phyloP scores from a whole-genome alignment of 139 green algal species.

The Coccomyxa sp. region DNA sequence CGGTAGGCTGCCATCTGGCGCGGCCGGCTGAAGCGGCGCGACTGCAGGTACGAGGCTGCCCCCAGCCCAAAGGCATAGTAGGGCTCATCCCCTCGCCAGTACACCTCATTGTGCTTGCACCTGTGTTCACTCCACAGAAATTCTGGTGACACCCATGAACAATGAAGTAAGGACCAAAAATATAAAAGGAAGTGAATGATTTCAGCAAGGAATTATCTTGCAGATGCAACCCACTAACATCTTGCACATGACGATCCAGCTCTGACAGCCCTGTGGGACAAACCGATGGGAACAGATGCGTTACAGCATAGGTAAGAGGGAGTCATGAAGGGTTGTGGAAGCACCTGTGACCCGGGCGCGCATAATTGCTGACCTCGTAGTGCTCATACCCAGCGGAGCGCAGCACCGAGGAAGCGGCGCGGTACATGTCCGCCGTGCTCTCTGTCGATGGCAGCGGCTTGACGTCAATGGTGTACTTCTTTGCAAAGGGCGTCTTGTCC shows the following conservation, averaged over 20 bases:
- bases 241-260: no score
- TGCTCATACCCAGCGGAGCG: constrained; percentile 78
- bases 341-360: constrained; percentile 47
- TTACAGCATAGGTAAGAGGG: no score
- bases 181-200: no score
- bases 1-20: constrained; percentile 64
- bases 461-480: constrained; percentile 59
- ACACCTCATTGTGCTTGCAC: constrained; percentile 85
- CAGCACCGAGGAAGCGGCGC: constrained; percentile 51
- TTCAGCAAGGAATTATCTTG: no score
- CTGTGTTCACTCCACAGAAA: constrained; percentile 50
- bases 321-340: no score
- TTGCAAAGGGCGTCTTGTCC: constrained; percentile 83
- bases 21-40: constrained; percentile 68
- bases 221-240: no score
- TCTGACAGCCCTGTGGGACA: no score
- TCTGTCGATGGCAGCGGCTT: constrained; percentile 61
- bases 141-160: constrained; percentile 87
- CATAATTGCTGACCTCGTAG: constrained; percentile 95
- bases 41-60: constrained; percentile 70
- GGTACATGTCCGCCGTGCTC: constrained; percentile 74
- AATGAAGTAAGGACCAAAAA: no score
- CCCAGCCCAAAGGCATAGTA: constrained; percentile 92
- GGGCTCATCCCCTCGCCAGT: constrained; percentile 65
- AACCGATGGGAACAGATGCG: no score